phyloP scores from a whole-genome alignment of 73 alveolate species.

The Tetrahymena borealis region DNA sequence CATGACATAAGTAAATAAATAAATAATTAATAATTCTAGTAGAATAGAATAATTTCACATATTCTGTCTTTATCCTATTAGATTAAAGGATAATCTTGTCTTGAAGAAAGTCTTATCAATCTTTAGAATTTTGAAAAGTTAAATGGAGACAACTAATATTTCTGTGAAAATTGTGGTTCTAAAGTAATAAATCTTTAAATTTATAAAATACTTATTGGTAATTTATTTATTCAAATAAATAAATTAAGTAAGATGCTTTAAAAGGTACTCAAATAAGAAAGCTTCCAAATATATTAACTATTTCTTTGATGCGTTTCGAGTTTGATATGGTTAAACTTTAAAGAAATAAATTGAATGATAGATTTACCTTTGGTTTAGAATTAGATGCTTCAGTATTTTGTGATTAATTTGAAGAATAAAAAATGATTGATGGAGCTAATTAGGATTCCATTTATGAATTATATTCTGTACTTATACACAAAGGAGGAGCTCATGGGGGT shows the following conservation, averaged over 20 bases:
- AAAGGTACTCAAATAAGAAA: slow-evolving; percentile 66
- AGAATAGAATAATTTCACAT: slow-evolving; percentile 52
- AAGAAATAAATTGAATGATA: slow-evolving; percentile 70
- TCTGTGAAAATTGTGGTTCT: slow-evolving; percentile 74
- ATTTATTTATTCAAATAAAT: background rate
- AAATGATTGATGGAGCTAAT: slow-evolving; percentile 62
- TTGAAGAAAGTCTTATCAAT: slow-evolving; percentile 54
- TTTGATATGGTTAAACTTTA: slow-evolving; percentile 67
- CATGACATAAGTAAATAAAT: slow-evolving; percentile 59
- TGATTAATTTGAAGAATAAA: slow-evolving; percentile 39
- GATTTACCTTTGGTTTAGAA: slow-evolving; percentile 81
- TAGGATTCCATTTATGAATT: slow-evolving; percentile 72
- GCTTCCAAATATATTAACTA: slow-evolving; percentile 74
- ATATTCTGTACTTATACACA: slow-evolving; percentile 80
- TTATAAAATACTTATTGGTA: background rate
- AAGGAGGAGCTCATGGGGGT: slow-evolving; percentile 88
- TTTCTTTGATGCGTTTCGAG: slow-evolving; percentile 73
- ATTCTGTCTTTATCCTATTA: slow-evolving; percentile 55
- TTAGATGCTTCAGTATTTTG: slow-evolving; percentile 60
- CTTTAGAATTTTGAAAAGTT: slow-evolving; percentile 62
- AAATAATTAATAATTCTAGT: background rate
- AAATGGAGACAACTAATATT: slow-evolving; percentile 54
- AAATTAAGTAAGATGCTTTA: slow-evolving; percentile 54
- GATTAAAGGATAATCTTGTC: slow-evolving; percentile 55
- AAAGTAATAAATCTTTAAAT: slow-evolving; percentile 25